Evolutionary conservation across 2,329 filamentous ascomycete species (phyloP).

Genomic region (Fusarium lateritium): DNA sequence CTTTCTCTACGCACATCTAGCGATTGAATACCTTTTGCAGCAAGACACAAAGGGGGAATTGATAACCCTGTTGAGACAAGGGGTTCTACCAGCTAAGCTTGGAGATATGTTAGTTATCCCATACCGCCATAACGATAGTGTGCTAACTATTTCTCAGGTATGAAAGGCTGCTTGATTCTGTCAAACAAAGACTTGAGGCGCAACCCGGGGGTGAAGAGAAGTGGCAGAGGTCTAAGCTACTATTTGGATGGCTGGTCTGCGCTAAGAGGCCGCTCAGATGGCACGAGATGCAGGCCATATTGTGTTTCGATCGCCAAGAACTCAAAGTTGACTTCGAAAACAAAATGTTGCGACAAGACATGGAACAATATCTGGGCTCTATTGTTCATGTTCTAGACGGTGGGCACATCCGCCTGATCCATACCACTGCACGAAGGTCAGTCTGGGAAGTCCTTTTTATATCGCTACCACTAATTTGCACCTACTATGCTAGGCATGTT

Average conservation of each 20-base stretch:
- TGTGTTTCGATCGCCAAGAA: not conserved
- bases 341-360: not conserved
- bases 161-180: not conserved
- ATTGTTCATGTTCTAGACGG: slow-evolving; percentile 9
- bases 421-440: slow-evolving; percentile 2
- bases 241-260: slow-evolving; percentile 17
- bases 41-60: slow-evolving; percentile 1
- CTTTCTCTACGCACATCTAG: not conserved
- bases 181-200: not conserved
- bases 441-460: fast-evolving
- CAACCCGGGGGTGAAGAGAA: fast-evolving
- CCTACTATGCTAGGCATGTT: not conserved
- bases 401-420: not conserved
- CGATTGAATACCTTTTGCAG: not conserved
- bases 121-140: too few species aligned
- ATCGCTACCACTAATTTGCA: fast-evolving
- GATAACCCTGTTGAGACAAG: fast-evolving
- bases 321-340: not conserved
- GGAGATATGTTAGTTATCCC: not conserved
- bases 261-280: slow-evolving; percentile 4
- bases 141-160: too few species aligned
- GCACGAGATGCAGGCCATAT: slow-evolving; percentile 16
- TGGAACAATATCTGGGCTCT: slow-evolving; percentile 15
- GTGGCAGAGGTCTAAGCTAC: slow-evolving; percentile 9
- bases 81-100: not conserved